phyloP scores from a whole-genome alignment of 179 eudicot species.

The Pouteria campechiana region DNA sequence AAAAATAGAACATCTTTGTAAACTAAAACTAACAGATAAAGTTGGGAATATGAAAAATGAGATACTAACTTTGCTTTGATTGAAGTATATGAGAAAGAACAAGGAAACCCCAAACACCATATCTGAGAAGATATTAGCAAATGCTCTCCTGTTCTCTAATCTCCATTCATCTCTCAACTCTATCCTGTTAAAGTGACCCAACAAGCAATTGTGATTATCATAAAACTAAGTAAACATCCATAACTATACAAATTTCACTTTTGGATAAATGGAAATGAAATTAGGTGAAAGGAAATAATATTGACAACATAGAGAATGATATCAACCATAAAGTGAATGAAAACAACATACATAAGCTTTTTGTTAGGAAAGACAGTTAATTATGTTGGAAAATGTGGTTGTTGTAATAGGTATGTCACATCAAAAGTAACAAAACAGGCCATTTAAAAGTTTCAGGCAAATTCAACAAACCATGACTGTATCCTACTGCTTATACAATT shows the following conservation, averaged over 20 bases:
- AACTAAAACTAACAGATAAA: conserved; percentile 7
- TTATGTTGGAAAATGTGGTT: no score
- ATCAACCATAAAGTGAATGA: no score
- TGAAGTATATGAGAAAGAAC: conserved; percentile 73
- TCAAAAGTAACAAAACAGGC: no score
- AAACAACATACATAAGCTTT: no score
- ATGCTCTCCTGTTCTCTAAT: conserved; percentile 70
- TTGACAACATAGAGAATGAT: neutral
- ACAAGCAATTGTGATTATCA: no score
- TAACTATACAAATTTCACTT: neutral
- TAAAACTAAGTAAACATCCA: neutral
- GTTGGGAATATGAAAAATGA: neutral
- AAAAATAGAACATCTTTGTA: no score
- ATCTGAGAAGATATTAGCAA: conserved; percentile 96
- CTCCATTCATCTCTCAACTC: conserved; percentile 86
- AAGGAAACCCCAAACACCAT: conserved; percentile 68
- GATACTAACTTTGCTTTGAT: conserved; percentile 63
- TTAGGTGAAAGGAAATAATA: neutral
- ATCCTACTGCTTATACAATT: no score
- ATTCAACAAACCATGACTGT: no score
- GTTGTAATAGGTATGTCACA: no score
- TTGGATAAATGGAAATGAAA: neutral
- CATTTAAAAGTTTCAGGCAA: no score
- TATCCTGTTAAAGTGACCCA: conserved; percentile 50
- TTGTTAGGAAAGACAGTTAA: no score